These are phyloP conservation scores for Aspergillus asperescens DNA, from an alignment of 495 filamentous ascomycete species.

Conservation along the genomic window DNA sequence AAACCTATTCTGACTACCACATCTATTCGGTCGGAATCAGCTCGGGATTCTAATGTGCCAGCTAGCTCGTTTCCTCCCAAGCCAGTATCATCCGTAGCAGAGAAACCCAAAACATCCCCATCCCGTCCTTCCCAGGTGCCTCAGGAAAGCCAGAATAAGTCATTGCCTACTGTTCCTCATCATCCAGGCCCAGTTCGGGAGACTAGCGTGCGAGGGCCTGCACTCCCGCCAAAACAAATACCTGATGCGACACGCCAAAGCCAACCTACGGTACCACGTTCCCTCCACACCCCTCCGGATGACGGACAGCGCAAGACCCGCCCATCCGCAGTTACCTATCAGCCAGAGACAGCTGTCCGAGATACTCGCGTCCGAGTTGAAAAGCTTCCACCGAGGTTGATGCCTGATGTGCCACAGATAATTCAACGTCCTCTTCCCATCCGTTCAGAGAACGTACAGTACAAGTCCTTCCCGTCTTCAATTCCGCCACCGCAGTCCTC, in stretches of 20 bases:
- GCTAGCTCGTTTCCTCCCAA: neutral
- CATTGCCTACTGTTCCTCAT: neutral
- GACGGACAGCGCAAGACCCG: neutral
- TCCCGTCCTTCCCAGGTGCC: neutral
- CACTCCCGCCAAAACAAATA: neutral
- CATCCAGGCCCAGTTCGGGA: neutral
- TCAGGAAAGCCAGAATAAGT: neutral
- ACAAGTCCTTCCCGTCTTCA: neutral
- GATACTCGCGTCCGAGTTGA: neutral
- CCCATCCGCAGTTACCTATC: neutral
- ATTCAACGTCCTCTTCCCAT: neutral
- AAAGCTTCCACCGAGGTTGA: neutral
- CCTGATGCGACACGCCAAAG: neutral
- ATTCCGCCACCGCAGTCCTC: neutral
- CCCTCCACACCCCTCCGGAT: neutral
- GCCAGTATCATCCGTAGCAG: neutral
- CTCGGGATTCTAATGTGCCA: neutral
- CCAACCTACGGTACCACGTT: neutral
- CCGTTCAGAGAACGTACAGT: neutral
- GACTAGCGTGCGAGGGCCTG: neutral
- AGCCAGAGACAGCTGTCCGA: neutral
- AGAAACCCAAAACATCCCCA: neutral
- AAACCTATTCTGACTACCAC: neutral
- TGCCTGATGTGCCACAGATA: neutral
- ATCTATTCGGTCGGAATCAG: neutral